Evolutionary conservation across 495 filamentous ascomycete species (phyloP), one percentile per base, ranked within the genome.

Genomic region (Aspergillus incahuasiensis): DNA sequence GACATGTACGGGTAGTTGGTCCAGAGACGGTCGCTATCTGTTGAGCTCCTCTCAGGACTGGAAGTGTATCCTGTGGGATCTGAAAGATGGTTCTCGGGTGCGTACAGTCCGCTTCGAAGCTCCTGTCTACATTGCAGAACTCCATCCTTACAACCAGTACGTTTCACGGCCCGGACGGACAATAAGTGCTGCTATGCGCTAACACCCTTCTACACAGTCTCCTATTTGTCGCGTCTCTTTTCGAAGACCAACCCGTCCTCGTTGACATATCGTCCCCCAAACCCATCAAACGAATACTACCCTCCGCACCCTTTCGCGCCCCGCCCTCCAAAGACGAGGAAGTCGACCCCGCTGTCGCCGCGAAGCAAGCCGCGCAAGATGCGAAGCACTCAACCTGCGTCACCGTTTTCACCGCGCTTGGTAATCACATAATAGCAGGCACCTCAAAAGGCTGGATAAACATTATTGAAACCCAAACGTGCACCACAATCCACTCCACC

Each of bases 391-490:
- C 90, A 47, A 96, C 94, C 1, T 97, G 92, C 28, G 90, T 90
- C 9, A 87, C 91, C 1, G 80, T 95, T 25, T 99, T 96, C 75
- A 92, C 88, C 0, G 81, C 82, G 0, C 77, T 86, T 2, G 94
- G 94, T 19, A 85, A 90, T 45, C 87, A 96, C 68, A 87, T 99
- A 28, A 78, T 97, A 18, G 83, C 91, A 1, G 94, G 90, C 7
- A 97, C 94, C 5, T 95, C 85, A 53, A 96, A 95, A 70, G 94
- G 94, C 25, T 94, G 91, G 80, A 78, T 97, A 56, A 97, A 97
- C 68, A 88, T 99, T 45, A 94, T 97, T 68, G 86, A 89, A 60
- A 87, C 89, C 5, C 78, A 81, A 47, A 88, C 86, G 0, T 84
- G 79, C 64, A 79, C 87, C 47, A 90, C 90, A 13, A 87, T 96